These are phyloP conservation scores for Cudoniella acicularis DNA, from an alignment of 495 filamentous ascomycete genomes.

Conservation along the genomic window DNA sequence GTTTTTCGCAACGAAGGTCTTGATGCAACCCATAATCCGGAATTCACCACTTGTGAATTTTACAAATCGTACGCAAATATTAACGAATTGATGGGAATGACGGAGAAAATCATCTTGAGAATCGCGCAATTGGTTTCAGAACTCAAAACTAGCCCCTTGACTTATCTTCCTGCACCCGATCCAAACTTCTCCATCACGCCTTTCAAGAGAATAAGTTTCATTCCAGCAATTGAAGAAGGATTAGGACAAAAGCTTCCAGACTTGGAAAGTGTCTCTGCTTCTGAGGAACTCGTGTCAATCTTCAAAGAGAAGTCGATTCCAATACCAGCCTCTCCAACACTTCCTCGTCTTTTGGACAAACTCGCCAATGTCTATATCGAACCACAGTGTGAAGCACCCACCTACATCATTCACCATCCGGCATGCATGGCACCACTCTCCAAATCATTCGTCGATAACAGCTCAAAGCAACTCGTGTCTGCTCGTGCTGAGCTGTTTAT, in stretches of 20 bases:
- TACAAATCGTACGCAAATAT: conserved; percentile 83
- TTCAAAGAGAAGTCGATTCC: conserved; percentile 52
- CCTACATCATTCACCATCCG: conserved; percentile 89
- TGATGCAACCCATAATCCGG: conserved; percentile 91
- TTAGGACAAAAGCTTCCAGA: conserved; percentile 66
- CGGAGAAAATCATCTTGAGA: conserved; percentile 61
- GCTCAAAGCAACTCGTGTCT: conserved; percentile 60
- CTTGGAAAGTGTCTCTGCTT: conserved; percentile 52
- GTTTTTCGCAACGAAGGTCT: conserved; percentile 95
- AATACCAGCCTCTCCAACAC: conserved; percentile 51
- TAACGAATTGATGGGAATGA: conserved; percentile 68
- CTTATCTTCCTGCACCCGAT: conserved; percentile 47
- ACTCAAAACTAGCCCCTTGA: conserved; percentile 40
- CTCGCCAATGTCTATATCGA: conserved; percentile 78
- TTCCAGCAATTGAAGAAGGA: conserved; percentile 66
- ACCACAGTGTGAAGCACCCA: conserved; percentile 61
- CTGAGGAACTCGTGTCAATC: conserved; percentile 49
- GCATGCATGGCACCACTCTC: conserved; percentile 88
- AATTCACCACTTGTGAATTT: conserved; percentile 97
- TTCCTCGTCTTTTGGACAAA: conserved; percentile 81
- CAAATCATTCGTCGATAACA: conserved; percentile 69
- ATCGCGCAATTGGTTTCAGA: conserved; percentile 49
- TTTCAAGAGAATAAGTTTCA: conserved; percentile 74
- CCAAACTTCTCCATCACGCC: conserved; percentile 34
- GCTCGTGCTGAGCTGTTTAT: conserved; percentile 90